A percentile compares a stretch with the other conserved stretches of the same genome.
These are phyloP conservation scores for Pythium apleroticum DNA, from an alignment of 352 stramenopile genomes.

Conservation along the genomic window DNA sequence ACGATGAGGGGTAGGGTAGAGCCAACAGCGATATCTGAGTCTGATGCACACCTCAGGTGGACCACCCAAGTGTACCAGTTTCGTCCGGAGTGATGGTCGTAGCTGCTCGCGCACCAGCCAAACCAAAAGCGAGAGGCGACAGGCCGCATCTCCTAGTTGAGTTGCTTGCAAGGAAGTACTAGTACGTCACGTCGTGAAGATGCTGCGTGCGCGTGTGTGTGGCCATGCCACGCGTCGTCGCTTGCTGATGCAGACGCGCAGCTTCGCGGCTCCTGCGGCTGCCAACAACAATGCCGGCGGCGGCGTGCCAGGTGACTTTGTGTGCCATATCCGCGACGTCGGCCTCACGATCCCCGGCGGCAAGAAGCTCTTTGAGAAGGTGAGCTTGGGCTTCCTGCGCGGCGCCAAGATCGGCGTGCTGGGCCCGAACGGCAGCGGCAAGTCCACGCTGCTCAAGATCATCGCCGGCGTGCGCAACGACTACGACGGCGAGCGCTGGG, in stretches of 20 bases:
- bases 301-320: constrained; percentile 80
- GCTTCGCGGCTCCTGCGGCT: constrained; percentile 22
- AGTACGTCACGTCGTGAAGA: background rate
- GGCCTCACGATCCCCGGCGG: constrained; percentile 75
- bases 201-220: constrained; percentile 9
- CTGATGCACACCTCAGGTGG: background rate
- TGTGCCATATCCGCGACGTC: constrained; percentile 75
- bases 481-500: constrained; percentile 88
- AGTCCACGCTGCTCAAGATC: constrained; percentile 96
- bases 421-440: constrained; percentile 94
- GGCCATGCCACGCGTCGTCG: background rate
- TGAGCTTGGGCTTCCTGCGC: constrained; percentile 77
- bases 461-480: constrained; percentile 90
- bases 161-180: too few relatives aligned
- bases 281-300: constrained; percentile 61
- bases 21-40: background rate
- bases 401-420: constrained; percentile 96
- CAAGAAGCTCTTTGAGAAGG: constrained; percentile 84
- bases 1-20: background rate
- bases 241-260: constrained; percentile 10
- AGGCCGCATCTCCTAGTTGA: background rate
- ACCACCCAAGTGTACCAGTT: background rate
- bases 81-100: constrained; percentile 1
- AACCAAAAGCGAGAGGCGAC: background rate
- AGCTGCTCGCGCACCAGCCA: constrained; percentile 3